A percentile compares a stretch with the other conserved stretches of the same genome.
phyloP scores from a whole-genome alignment of 1,284 basidiomycete species.

The Cryptococcus sp. region DNA sequence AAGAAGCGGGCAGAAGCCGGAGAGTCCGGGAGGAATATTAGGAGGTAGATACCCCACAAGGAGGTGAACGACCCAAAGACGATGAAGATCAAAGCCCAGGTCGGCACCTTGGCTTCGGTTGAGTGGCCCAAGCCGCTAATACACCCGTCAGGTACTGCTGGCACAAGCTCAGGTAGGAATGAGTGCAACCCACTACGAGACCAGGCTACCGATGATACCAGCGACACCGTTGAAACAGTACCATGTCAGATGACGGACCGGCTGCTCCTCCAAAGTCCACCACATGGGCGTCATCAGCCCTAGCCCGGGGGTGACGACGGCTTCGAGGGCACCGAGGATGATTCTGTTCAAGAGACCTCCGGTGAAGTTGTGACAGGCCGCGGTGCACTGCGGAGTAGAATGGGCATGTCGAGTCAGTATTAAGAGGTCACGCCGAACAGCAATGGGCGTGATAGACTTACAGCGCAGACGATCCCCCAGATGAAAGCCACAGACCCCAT shows the following conservation, averaged over 20 bases:
- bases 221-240: slow-evolving; percentile 18
- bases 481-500: slow-evolving; percentile 11
- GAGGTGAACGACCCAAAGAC: slow-evolving; percentile 19
- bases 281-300: slow-evolving; percentile 23
- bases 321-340: slow-evolving; percentile 26
- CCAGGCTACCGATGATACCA: slow-evolving; percentile 8
- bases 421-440: too few species aligned
- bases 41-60: slow-evolving; percentile 16
- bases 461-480: slow-evolving; percentile 14
- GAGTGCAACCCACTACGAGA: not conserved
- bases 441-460: not conserved
- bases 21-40: slow-evolving; percentile 22
- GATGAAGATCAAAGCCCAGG: slow-evolving; percentile 20
- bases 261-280: slow-evolving; percentile 19
- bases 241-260: slow-evolving; percentile 17
- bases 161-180: not conserved
- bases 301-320: slow-evolving; percentile 28
- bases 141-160: too few species aligned
- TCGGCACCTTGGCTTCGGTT: slow-evolving; percentile 6
- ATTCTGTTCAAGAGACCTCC: slow-evolving; percentile 19
- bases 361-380: slow-evolving; percentile 13
- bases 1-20: slow-evolving; percentile 17
- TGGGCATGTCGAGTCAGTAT: not conserved
- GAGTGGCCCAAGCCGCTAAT: slow-evolving; percentile 16
- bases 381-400: slow-evolving; percentile 7